Evolutionary conservation across 2,329 filamentous ascomycete species (phyloP).

Genomic region (Colletotrichum graminicola): DNA sequence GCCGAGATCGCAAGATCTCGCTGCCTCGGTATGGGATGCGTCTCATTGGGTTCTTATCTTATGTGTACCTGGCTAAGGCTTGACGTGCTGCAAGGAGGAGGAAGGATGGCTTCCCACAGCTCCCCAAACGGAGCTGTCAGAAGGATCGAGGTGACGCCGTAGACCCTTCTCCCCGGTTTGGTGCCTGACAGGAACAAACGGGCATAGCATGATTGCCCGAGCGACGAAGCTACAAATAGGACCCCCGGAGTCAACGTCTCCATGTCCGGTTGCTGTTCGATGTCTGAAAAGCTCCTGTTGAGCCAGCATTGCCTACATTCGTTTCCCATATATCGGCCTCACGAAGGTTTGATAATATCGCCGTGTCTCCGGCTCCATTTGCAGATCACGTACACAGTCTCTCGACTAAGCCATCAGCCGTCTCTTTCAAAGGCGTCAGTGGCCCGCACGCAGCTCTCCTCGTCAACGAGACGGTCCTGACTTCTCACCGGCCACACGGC

Average conservation of each 20-base stretch:
- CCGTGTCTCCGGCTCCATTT: neutral
- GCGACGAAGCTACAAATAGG: conserved; percentile 33
- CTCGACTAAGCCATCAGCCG: neutral
- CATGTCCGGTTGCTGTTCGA: neutral
- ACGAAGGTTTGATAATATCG: neutral
- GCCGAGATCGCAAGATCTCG: conserved; percentile 30
- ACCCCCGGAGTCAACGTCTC: too few relatives aligned
- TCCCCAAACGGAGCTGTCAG: conserved; percentile 16
- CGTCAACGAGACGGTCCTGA: neutral
- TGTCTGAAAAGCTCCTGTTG: neutral
- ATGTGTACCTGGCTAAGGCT: conserved; percentile 16
- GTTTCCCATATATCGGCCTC: neutral
- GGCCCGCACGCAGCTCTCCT: neutral
- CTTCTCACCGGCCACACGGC: neutral
- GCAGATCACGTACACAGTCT: neutral
- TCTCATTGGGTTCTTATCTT: conserved; percentile 16
- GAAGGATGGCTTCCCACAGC: conserved; percentile 30
- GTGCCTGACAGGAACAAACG: conserved; percentile 13
- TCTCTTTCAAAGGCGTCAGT: neutral
- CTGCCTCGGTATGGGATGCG: conserved; percentile 1
- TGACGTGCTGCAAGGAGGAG: conserved; percentile 2
- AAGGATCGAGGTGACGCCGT: conserved; percentile 33
- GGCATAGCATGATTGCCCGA: neutral
- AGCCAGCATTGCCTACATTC: neutral
- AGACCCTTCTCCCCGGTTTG: conserved; percentile 12